phyloP scores from a whole-genome alignment of 2,329 filamentous ascomycete genomes.

The Thermoascus crustaceus region DNA sequence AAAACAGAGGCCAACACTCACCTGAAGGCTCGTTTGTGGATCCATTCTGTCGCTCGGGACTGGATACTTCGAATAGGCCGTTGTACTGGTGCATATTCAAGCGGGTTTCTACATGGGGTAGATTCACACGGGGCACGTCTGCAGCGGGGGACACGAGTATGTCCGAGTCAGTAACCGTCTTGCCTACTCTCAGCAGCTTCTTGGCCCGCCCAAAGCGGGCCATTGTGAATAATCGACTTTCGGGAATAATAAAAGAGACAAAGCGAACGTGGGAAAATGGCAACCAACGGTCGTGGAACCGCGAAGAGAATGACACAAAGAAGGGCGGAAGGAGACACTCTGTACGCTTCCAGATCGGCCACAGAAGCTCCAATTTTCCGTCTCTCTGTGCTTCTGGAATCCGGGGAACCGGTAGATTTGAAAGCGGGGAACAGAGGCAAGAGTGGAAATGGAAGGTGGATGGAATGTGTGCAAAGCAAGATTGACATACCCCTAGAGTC shows the following conservation, averaged over 20 bases:
- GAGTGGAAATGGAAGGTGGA: neutral
- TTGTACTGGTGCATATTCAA: slow-evolving; percentile 38
- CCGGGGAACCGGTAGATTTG: neutral
- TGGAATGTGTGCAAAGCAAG: neutral
- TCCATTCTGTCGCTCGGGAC: slow-evolving; percentile 19
- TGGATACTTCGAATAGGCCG: slow-evolving; percentile 26
- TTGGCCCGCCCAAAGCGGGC: slow-evolving; percentile 23
- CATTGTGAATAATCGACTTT: slow-evolving; percentile 13
- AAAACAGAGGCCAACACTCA: slow-evolving; percentile 15
- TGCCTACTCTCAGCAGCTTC: slow-evolving; percentile 13
- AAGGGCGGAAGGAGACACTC: neutral
- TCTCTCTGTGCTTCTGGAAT: neutral
- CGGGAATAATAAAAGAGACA: slow-evolving; percentile 5
- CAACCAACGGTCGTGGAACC: slow-evolving; percentile 3
- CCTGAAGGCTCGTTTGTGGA: slow-evolving; percentile 12
- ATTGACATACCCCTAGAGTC: slow-evolving; percentile 19
- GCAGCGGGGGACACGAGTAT: slow-evolving; percentile 12
- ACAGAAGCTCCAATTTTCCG: neutral
- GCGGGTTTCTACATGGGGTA: slow-evolving; percentile 34
- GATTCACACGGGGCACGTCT: slow-evolving; percentile 29
- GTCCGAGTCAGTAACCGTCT: slow-evolving; percentile 20
- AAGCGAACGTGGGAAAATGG: slow-evolving; percentile 5
- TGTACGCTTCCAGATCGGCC: neutral
- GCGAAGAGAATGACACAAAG: slow-evolving; percentile 1
- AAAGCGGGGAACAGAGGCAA: neutral